Base-by-base conservation (phyloP, 306 rosid species). In the Vachellia pachyceras region DNA sequence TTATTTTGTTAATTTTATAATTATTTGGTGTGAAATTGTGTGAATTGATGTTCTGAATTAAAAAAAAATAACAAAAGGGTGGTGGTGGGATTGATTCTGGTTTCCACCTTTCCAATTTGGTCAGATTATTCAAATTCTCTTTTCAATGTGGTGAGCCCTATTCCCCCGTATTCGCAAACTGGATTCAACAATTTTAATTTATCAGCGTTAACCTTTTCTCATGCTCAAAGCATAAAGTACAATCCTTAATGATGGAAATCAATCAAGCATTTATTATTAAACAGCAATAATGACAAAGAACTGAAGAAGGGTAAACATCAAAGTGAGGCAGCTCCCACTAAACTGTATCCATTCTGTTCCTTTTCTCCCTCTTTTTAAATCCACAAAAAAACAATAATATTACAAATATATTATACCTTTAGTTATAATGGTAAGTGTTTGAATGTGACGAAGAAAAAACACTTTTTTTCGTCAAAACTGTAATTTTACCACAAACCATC, bases 121-220 rank as follows among this genome's bases (percentile, higher is more conserved):
- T 80, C 46, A 65, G 69, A 86, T 87, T 84, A 85, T 89, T 84
- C 90, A 91, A 82, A 86, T 91, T 91, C 91, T 77, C 72, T 75
- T 75, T 75, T 81, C 80, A 72, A 69, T 79, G 85, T 87, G 84
- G 84, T 20, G 73, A 85, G 73, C 79, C 77, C 83, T 83, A 50
- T 79, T 80, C 85, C 77, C 80, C 77, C 84, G 50, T 69, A 80
- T 46, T 87, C 10, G 82, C 81, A 79, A 72, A 68, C 79, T 75
- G n/a, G 78, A 54, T 54, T 82, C 74, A 65, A 33, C 5, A 72
- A 81, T 20, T 49, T 47, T 55, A 54, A 54, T 5, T 18, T 54
- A 17, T n/a, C 6, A 58, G 83, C 76, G 79, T 73, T 86, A 57
- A 83, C 85, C 20, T 25, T 87, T 83, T 77, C 76, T 76, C 78